Conservation (phyloP, 2,329 filamentous ascomycete species). For the Cercospora canescens region DNA sequence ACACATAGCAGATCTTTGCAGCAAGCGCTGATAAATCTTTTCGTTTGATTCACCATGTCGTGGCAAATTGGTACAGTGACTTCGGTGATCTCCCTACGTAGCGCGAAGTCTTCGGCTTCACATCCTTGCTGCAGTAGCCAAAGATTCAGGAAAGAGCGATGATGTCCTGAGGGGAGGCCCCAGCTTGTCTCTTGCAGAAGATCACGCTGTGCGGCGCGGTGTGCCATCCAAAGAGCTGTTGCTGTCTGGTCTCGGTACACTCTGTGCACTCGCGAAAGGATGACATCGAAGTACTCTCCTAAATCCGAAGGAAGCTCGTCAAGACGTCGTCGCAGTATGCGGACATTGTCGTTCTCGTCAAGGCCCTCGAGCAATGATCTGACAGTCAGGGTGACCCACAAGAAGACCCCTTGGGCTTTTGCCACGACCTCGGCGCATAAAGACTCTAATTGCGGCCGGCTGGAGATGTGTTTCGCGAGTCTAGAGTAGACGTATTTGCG, state of each 20-base stretch:
- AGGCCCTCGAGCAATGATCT: slow-evolving; percentile 13
- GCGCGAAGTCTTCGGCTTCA: no score
- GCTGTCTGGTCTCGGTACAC: slow-evolving; percentile 15
- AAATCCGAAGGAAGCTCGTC: slow-evolving; percentile 11
- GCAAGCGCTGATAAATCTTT: no score
- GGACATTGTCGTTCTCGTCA: slow-evolving; percentile 14
- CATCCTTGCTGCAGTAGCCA: no score
- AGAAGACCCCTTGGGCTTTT: slow-evolving; percentile 25
- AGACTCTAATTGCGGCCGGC: not conserved
- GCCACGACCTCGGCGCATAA: slow-evolving; percentile 9
- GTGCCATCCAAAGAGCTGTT: no score
- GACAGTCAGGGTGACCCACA: slow-evolving; percentile 24
- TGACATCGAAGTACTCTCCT: slow-evolving; percentile 20
- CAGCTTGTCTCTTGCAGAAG: no score
- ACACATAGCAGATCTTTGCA: no score
- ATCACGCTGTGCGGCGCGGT: no score
- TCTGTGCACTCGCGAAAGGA: slow-evolving; percentile 12
- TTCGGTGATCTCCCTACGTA: no score
- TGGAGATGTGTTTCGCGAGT: slow-evolving; percentile 1
- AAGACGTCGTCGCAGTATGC: slow-evolving; percentile 10
- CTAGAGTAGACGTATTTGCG: not conserved
- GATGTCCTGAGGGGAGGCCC: no score
- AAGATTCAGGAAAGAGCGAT: no score
- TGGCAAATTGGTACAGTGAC: no score
- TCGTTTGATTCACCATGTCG: no score